Evolutionary conservation across 2,329 filamentous ascomycete genomes (phyloP).

Genomic region (Colletotrichum sp.): DNA sequence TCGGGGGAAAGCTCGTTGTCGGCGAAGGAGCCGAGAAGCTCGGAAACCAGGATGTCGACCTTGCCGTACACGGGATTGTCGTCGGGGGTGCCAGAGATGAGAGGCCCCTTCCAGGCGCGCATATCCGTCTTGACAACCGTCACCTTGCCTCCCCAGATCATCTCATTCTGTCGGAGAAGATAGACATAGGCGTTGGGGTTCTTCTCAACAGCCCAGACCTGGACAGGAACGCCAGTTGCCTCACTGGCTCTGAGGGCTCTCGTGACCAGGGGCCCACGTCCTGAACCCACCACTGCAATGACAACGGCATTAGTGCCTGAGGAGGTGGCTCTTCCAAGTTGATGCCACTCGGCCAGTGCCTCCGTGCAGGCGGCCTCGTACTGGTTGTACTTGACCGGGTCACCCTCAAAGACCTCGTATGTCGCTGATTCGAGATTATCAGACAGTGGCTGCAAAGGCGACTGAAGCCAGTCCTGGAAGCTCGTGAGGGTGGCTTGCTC

Average conservation of each 20-base stretch:
- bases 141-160: constrained; percentile 80
- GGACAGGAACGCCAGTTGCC: constrained; percentile 76
- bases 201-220: constrained; percentile 95
- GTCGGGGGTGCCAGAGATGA: constrained; percentile 47
- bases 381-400: constrained; percentile 96
- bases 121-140: constrained; percentile 96
- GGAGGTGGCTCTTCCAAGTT: constrained; percentile 75
- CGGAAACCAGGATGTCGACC: constrained; percentile 93
- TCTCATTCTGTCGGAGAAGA: constrained; percentile 83
- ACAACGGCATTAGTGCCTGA: constrained; percentile 75
- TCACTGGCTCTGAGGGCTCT: constrained; percentile 83
- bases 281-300: constrained; percentile 91
- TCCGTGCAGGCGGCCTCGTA: constrained; percentile 86
- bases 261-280: constrained; percentile 89
- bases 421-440: constrained; percentile 97
- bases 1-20: constrained; percentile 98
- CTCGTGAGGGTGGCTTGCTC: constrained; percentile 58
- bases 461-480: constrained; percentile 94
- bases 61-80: constrained; percentile 60
- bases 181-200: constrained; percentile 98
- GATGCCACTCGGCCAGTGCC: constrained; percentile 81
- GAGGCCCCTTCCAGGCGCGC: constrained; percentile 91
- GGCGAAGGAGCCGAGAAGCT: constrained; percentile 92
- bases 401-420: constrained; percentile 98
- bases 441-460: constrained; percentile 89